phyloP scores from a whole-genome alignment of 176 grass and related monocot genomes.

The Olyra latifolia region DNA sequence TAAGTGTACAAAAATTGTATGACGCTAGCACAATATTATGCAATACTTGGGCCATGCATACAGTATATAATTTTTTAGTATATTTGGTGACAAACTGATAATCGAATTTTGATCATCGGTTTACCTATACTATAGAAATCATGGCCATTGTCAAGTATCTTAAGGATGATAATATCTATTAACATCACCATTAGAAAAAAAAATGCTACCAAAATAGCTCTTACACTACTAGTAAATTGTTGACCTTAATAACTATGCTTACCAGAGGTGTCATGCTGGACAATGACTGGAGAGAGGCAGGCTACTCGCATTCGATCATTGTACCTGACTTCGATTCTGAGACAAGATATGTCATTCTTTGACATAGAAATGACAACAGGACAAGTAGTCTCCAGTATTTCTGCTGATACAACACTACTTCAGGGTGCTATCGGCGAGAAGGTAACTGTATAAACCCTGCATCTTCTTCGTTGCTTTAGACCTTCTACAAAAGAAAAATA shows the following conservation, averaged over 20 bases:
- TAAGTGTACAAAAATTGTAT: background rate
- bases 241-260: background rate
- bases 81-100: background rate
- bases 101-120: background rate
- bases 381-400: conserved; percentile 49
- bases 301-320: conserved; percentile 52
- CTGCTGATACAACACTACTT: conserved; percentile 47
- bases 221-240: background rate
- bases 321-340: conserved; percentile 56
- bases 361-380: conserved; percentile 66
- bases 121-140: background rate
- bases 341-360: conserved; percentile 70
- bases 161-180: background rate
- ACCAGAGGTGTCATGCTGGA: conserved; percentile 73
- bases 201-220: background rate
- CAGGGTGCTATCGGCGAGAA: conserved; percentile 73
- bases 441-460: conserved; percentile 34
- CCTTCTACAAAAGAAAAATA: conserved; percentile 19
- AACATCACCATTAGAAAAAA: background rate
- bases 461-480: conserved; percentile 10
- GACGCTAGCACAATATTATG: background rate
- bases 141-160: background rate
- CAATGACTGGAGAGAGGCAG: conserved; percentile 63
- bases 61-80: conserved; percentile 9
- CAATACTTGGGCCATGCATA: background rate